Evolutionary conservation across 1,284 basidiomycete genomes (phyloP).

Genomic region (Cerrena zonata): DNA sequence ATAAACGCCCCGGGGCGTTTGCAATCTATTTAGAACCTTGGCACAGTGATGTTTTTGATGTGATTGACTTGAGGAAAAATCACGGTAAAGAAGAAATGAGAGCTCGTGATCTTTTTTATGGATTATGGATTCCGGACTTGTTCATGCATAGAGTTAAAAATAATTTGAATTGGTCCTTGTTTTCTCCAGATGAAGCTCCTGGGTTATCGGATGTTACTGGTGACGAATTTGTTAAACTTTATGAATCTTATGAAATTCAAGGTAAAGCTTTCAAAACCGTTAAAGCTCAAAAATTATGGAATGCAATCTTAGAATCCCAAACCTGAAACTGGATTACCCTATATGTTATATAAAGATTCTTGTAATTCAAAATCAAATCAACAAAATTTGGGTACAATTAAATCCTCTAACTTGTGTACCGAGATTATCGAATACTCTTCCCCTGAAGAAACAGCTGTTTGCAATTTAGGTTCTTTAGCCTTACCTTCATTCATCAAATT

Average conservation of each 20-base stretch:
- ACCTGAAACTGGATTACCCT: not conserved
- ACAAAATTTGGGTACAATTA: not conserved
- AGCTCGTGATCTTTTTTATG: not conserved
- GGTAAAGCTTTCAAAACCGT: not conserved
- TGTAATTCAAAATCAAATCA: not conserved
- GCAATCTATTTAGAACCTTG: not conserved
- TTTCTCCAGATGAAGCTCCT: not conserved
- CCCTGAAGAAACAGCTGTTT: not conserved
- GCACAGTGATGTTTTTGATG: not conserved
- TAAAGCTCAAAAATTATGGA: not conserved
- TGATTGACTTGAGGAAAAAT: not conserved
- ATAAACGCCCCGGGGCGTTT: not conserved
- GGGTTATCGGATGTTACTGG: not conserved
- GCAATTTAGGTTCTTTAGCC: not conserved
- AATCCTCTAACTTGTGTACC: not conserved
- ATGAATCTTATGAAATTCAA: not conserved
- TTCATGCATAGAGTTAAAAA: not conserved
- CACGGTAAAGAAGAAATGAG: not conserved
- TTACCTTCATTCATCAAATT: not conserved
- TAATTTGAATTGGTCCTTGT: not conserved
- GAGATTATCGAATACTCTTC: not conserved
- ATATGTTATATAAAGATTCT: not conserved
- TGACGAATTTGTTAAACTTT: not conserved
- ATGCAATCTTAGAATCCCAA: not conserved
- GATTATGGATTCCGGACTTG: not conserved